Conservation (phyloP, 2,329 filamentous ascomycete species). For the Ascochyta rabiei region DNA sequence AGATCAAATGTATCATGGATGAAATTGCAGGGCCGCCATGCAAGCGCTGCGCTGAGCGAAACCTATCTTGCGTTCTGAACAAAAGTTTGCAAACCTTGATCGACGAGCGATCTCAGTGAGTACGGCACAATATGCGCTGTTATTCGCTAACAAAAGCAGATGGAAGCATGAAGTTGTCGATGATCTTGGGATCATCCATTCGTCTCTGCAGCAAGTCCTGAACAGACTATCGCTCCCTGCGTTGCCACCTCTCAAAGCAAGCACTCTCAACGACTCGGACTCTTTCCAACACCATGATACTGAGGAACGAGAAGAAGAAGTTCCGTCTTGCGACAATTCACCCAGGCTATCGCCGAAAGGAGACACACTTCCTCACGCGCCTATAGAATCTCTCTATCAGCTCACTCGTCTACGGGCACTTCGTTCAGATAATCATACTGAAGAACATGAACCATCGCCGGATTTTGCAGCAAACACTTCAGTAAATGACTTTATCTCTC, state of each 20-base stretch:
- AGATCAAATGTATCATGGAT: conserved; percentile 61
- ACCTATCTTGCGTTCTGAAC: conserved; percentile 58
- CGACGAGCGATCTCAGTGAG: conserved; percentile 50
- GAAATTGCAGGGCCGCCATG: conserved; percentile 54
- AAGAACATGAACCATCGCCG: conserved; percentile 36
- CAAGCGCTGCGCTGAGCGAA: conserved; percentile 57
- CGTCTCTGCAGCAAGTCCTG: conserved; percentile 51
- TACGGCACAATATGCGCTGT: not conserved
- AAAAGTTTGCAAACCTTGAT: conserved; percentile 58
- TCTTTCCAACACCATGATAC: conserved; percentile 36
- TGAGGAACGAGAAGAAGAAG: conserved; percentile 46
- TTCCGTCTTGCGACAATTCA: conserved; percentile 41
- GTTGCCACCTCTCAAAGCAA: conserved; percentile 45
- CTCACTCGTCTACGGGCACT: conserved; percentile 51
- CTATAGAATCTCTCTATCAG: conserved; percentile 57
- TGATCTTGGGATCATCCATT: conserved; percentile 41
- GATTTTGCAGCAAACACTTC: conserved; percentile 14
- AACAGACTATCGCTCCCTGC: conserved; percentile 47
- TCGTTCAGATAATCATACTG: conserved; percentile 48
- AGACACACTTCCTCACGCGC: conserved; percentile 39
- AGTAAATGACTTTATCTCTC: conserved; percentile 57
- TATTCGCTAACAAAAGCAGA: conserved; percentile 13
- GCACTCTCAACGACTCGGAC: conserved; percentile 14
- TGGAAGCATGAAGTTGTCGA: conserved; percentile 34
- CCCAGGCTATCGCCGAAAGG: conserved; percentile 36